Evolutionary conservation across 2,329 filamentous ascomycete genomes (phyloP), one percentile per base, ranked within the genome.

Genomic region (Colletotrichum liriopes): DNA sequence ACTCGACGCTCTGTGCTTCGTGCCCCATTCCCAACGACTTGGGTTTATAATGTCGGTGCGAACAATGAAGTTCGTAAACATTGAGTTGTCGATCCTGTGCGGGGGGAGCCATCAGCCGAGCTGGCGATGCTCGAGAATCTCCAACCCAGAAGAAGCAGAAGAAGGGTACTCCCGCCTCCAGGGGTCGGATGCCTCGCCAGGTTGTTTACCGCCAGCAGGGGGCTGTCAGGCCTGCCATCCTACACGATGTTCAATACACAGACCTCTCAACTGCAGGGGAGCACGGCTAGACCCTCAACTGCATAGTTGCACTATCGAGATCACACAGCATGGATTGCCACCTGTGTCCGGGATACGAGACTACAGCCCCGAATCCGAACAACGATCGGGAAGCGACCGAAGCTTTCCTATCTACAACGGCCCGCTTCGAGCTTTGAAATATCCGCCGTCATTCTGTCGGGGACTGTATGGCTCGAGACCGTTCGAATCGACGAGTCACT

Each of bases 201-300:
- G 11, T 51, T 49, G 16, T 47, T 58, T n/a, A 37, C 51, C 45
- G 43, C 43, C 55, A 49, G 47, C 29, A 56, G 59, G 37, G 37
- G 37, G 37, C 45, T 64, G 65, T 59, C 65, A 69, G 45, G 39
- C 56, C 26, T 49, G 63, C 32, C 55, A 39, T 54, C 55, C 23
- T 58, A 39, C 43, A 52, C 68, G 39, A 61, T 67, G 23, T n/a
- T 56, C 47, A 11, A 62, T 47, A 61, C 59, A 54, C 54, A 64
- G 69, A 55, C 65, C 69, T 63, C 58, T 55, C 54, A 69, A 26
- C 70, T 69, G 47, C 65, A 72, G 70, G 65, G 58, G 70, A 65
- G 65, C n/a, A 41, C 49, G 45, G 47, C 23, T 64, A 39, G 54
- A 43, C 52, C 52, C 59, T 55, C 52, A 14, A 35, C 39, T 58